Percentiles rank a stretch among this genome's conserved stretches.
Conservation (phyloP, 2,329 filamentous ascomycete genomes). For the Scortechinia acanthostroma region DNA sequence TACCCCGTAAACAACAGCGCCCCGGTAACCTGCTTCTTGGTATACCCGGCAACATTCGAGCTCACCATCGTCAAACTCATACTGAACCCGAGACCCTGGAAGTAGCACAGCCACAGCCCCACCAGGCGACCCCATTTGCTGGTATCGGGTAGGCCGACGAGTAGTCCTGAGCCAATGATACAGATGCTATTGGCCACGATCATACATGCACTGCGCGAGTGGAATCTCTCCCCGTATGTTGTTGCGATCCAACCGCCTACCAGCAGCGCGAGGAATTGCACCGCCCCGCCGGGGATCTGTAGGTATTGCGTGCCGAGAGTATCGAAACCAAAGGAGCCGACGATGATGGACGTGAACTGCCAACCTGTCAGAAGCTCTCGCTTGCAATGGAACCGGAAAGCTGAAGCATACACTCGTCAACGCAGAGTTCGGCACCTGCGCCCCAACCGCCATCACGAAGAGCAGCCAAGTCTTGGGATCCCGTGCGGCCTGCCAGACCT, state of each 20-base stretch:
- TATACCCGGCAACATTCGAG: slow-evolving; percentile 43
- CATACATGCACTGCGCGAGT: slow-evolving; percentile 44
- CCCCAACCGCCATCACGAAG: slow-evolving; percentile 40
- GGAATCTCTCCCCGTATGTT: slow-evolving; percentile 27
- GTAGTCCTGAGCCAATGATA: slow-evolving; percentile 39
- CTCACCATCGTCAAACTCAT: slow-evolving; percentile 43
- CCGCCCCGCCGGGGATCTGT: slow-evolving; percentile 49
- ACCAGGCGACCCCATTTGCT: slow-evolving; percentile 51
- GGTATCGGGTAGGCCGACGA: slow-evolving; percentile 37
- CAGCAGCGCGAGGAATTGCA: slow-evolving; percentile 45
- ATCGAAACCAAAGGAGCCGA: slow-evolving; percentile 26
- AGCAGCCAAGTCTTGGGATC: slow-evolving; percentile 55
- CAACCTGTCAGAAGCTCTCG: too few relatives aligned
- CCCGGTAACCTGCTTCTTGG: slow-evolving; percentile 43
- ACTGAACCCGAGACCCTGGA: slow-evolving; percentile 36
- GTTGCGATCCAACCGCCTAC: slow-evolving; percentile 40
- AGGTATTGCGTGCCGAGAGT: slow-evolving; percentile 45
- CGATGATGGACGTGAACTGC: slow-evolving; percentile 19
- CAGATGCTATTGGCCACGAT: slow-evolving; percentile 44
- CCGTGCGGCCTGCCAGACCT: slow-evolving; percentile 32
- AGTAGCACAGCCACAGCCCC: slow-evolving; percentile 47
- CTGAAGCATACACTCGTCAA: slow-evolving; percentile 30
- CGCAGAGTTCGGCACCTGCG: slow-evolving; percentile 47
- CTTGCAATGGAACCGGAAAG: neutral
- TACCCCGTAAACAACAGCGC: slow-evolving; percentile 43